phyloP scores from a whole-genome alignment of 2,329 filamentous ascomycete species.

The Ophiostoma ulmi region DNA sequence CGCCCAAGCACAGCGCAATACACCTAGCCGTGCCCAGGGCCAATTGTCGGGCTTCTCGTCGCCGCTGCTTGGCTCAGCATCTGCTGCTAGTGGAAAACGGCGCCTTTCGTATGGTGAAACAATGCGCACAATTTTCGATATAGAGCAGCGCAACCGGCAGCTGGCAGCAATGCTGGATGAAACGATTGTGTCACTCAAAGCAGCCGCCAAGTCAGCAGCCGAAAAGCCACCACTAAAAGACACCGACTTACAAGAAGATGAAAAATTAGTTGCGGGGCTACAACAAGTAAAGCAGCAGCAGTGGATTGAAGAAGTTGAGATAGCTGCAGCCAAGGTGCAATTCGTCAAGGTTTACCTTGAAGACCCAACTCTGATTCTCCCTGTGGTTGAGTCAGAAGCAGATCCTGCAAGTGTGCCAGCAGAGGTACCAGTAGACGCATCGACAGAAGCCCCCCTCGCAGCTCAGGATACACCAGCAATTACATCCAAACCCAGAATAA shows the following conservation, averaged over 20 bases:
- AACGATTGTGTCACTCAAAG: slow-evolving; percentile 58
- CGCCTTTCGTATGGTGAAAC: slow-evolving; percentile 16
- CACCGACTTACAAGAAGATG: neutral
- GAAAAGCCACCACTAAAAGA: neutral
- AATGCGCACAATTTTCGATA: slow-evolving; percentile 29
- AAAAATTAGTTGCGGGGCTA: neutral
- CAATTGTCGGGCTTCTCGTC: neutral
- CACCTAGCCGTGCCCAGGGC: neutral
- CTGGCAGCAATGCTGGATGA: slow-evolving; percentile 64
- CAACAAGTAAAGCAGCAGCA: slow-evolving; percentile 36
- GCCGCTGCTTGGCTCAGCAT: neutral
- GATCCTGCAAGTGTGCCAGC: neutral
- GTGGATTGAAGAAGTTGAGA: slow-evolving; percentile 50
- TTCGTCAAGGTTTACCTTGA: slow-evolving; percentile 59
- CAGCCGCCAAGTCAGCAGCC: slow-evolving; percentile 49
- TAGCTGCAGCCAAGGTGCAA: slow-evolving; percentile 58
- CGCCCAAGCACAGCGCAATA: slow-evolving; percentile 23
- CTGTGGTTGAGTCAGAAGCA: slow-evolving; percentile 28
- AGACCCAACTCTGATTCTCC: slow-evolving; percentile 41
- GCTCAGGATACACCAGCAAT: neutral
- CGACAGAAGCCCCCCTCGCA: neutral
- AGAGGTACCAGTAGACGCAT: too few relatives aligned
- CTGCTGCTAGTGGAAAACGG: neutral
- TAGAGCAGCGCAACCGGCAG: slow-evolving; percentile 57
- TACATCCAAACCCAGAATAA: neutral